Conservation (phyloP, 495 filamentous ascomycete species). For the Bacidia rubella region DNA sequence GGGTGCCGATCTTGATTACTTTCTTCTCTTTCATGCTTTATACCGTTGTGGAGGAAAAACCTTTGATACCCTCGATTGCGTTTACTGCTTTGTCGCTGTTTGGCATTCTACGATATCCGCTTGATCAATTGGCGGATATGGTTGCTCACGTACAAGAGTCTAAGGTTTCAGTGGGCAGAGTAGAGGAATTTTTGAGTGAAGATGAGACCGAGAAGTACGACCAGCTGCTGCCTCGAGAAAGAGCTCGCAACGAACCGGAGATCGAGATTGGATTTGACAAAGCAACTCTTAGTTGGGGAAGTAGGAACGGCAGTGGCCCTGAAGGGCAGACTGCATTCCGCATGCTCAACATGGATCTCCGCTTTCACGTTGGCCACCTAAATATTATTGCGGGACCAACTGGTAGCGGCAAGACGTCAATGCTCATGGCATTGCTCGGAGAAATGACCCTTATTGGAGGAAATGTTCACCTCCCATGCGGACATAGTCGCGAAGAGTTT, state of each 20-base stretch:
- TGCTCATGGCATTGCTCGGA: constrained; percentile 91
- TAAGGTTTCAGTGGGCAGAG: constrained; percentile 90
- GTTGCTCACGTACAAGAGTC: constrained; percentile 96
- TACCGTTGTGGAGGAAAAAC: constrained; percentile 80
- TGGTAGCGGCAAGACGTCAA: constrained; percentile 85
- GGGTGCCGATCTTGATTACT: constrained; percentile 88
- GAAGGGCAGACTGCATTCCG: constrained; percentile 61
- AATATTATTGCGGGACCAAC: constrained; percentile 90
- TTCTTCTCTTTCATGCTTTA: constrained; percentile 92
- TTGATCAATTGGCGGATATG: constrained; percentile 98
- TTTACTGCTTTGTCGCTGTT: constrained; percentile 97
- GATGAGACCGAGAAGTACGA: constrained; percentile 93
- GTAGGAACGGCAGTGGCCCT: constrained; percentile 43
- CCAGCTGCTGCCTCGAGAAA: constrained; percentile 56
- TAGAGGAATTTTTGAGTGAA: constrained; percentile 88
- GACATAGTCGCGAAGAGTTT: constrained; percentile 68
- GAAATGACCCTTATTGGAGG: constrained; percentile 89
- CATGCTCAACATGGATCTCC: constrained; percentile 62
- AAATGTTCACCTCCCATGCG: constrained; percentile 69
- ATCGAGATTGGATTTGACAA: constrained; percentile 68
- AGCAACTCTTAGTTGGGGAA: constrained; percentile 82
- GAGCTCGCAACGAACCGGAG: constrained; percentile 40
- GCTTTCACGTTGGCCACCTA: constrained; percentile 64
- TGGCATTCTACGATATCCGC: constrained; percentile 79
- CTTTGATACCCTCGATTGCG: constrained; percentile 79